Evolutionary conservation across 208 protist genomes (phyloP), one percentile per base, ranked within the genome.

Genomic region (Endotrypanum monterogeii): DNA sequence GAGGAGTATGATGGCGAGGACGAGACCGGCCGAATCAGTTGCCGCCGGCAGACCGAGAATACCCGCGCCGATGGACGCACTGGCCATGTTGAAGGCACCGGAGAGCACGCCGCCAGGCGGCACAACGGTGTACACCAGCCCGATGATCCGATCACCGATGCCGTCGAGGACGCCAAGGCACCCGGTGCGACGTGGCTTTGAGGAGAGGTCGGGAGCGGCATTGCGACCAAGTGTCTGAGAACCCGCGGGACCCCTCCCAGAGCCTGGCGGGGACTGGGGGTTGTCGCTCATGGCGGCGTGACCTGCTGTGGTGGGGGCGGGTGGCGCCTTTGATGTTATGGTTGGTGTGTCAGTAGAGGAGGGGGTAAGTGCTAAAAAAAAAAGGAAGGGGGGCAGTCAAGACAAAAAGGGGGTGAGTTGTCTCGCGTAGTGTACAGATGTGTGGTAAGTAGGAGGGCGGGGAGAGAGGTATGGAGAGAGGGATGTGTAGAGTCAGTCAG

Each of bases 1-100:
- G 30, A 83, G 51, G 63, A 78, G 81, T 23, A 89, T 67, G 23
- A 83, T 71, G 5, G 80, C 28, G 6, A 89, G 57, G 2, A 80
- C 48, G 3, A 90, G 39, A 6, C 88, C 88, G 11, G 73, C 16
- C 30, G 32, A 74, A 70, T 83, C 71, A 16, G 71, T 65, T 16
- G 85, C 85, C 12, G 67, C 44, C 3, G 88, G 86, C 30, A 90
- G 67, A 1, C 74, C 73, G 1, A 88, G 77, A 56, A 89, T 88
- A 39, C 82, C 82, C 28, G 77, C 82, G 25, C 82, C 82, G 66
- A 86, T 77, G 52, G 82, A 83, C 0, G 50, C 54, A 23, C 74
- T 78, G n/a, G 82, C 82, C 70, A 86, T 68, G 67, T 71, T 86
- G 52, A 91, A 76, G 46, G 69, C 73, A 51, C 66, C 44, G 30